These are phyloP conservation scores for Colletotrichum incanum DNA, from an alignment of 2,329 filamentous ascomycete species.

Conservation along the genomic window DNA sequence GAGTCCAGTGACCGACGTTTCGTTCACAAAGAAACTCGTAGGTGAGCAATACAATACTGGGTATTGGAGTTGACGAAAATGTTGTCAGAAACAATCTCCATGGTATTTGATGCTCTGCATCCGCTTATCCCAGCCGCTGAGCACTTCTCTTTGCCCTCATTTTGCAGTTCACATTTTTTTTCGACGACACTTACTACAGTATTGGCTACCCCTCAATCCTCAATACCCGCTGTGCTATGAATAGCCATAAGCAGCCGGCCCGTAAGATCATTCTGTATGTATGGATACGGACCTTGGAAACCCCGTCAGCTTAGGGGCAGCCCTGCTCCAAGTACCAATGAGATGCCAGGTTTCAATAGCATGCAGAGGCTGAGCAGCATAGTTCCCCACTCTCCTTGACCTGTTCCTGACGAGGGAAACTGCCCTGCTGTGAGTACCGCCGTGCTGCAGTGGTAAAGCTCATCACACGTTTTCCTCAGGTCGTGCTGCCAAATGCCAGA, in stretches of 20 bases:
- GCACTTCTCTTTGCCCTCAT: neutral
- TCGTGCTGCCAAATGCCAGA: neutral
- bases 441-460: neutral
- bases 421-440: neutral
- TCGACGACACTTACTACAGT: too few species aligned
- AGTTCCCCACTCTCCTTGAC: neutral
- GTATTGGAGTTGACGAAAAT: neutral
- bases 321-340: constrained; percentile 8
- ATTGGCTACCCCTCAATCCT: neutral
- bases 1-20: neutral
- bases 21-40: neutral
- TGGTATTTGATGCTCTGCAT: neutral
- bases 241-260: constrained; percentile 8
- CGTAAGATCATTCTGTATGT: constrained; percentile 20
- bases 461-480: neutral
- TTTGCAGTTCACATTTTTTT: neutral
- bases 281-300: constrained; percentile 1
- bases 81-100: neutral
- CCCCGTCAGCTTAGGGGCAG: constrained; percentile 11
- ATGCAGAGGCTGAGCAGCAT: constrained; percentile 12
- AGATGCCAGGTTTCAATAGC: neutral
- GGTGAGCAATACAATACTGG: neutral
- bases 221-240: neutral
- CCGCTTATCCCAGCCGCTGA: neutral
- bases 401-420: neutral